Evolutionary conservation across 371 early-diverging fungal genomes (phyloP).

Genomic region (Mucor indicus): DNA sequence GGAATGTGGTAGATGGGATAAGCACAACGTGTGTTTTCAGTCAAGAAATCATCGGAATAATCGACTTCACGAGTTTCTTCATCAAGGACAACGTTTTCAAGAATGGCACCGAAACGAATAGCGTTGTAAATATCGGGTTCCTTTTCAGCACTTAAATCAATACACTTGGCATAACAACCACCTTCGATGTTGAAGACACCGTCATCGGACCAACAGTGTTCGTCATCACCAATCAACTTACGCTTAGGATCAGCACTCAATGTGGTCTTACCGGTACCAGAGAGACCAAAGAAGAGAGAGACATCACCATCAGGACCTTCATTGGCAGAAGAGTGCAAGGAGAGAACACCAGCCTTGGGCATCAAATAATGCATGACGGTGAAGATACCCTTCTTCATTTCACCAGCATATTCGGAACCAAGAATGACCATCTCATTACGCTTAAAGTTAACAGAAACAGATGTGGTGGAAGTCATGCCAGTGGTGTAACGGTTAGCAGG

Average conservation of each 20-base stretch:
- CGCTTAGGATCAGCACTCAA: conserved; percentile 94
- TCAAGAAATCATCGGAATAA: conserved; percentile 77
- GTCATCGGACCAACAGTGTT: conserved; percentile 96
- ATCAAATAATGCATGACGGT: conserved; percentile 98
- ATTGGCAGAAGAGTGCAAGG: conserved; percentile 96
- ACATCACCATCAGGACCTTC: conserved; percentile 91
- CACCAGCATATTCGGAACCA: conserved; percentile 97
- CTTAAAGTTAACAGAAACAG: conserved; percentile 90
- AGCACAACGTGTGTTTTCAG: conserved; percentile 98
- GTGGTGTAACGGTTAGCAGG: conserved; percentile 95
- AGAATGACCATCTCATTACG: conserved; percentile 85
- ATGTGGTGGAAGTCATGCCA: conserved; percentile 95
- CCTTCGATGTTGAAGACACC: conserved; percentile 98
- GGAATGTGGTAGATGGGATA: conserved; percentile 97
- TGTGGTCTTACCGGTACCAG: conserved; percentile 98
- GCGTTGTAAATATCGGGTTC: conserved; percentile 98
- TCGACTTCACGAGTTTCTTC: conserved; percentile 82
- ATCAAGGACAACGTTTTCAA: conserved; percentile 94
- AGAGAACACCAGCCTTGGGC: conserved; percentile 96
- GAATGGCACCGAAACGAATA: conserved; percentile 90
- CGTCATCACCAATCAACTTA: conserved; percentile 95
- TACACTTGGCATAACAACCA: conserved; percentile 98
- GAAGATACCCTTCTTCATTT: conserved; percentile 99
- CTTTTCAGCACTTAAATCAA: conserved; percentile 92
- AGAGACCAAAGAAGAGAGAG: conserved; percentile 96